phyloP scores from a whole-genome alignment of 257 asterid species.

The Petunia secreta region DNA sequence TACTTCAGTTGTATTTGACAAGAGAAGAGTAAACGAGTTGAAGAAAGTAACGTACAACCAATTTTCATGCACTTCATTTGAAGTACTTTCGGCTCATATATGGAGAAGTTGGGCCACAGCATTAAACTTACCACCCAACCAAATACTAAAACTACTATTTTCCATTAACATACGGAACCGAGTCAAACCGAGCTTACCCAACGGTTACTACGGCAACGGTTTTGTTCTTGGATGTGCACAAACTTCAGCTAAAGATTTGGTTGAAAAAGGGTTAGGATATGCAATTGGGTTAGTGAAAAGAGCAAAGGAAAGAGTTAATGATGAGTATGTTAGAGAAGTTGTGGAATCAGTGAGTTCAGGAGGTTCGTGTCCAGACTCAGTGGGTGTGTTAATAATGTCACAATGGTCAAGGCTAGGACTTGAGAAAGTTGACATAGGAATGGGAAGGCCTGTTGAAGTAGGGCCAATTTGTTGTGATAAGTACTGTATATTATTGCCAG shows the following conservation, averaged over 20 bases:
- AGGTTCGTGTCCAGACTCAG: conserved; percentile 54
- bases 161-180: conserved; percentile 58
- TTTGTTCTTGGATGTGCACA: conserved; percentile 67
- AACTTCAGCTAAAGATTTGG: conserved; percentile 40
- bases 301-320: conserved; percentile 63
- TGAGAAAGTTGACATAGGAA: conserved; percentile 62
- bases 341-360: conserved; percentile 56
- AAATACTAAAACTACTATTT: conserved; percentile 53
- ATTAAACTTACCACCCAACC: conserved; percentile 49
- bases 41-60: conserved; percentile 35
- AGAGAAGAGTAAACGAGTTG: conserved; percentile 40
- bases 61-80: conserved; percentile 54
- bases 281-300: conserved; percentile 46
- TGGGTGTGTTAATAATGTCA: conserved; percentile 64
- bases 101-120: conserved; percentile 78
- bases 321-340: conserved; percentile 62
- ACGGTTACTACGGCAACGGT: conserved; percentile 70
- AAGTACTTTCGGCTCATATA: conserved; percentile 63
- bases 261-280: conserved; percentile 37
- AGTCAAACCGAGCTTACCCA: conserved; percentile 58
- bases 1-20: conserved; percentile 46
- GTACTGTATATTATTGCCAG: conserved; percentile 62
- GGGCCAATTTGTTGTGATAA: conserved; percentile 56
- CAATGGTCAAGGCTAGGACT: conserved; percentile 81
- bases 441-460: conserved; percentile 61